Conservation (phyloP, 768 basidiomycete species). For the Termitomyces eurrhizus region DNA sequence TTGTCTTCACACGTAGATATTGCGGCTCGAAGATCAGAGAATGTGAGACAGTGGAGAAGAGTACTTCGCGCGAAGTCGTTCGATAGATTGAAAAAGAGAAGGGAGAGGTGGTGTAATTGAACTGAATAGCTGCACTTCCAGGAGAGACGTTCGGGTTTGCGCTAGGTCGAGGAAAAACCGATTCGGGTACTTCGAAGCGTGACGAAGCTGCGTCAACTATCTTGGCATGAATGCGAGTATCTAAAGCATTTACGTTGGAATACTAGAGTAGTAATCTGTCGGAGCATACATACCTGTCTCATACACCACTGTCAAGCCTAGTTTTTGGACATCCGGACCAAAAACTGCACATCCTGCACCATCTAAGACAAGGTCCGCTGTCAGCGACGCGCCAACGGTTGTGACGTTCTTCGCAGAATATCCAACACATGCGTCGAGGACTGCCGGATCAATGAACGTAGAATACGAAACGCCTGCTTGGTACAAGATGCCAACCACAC, state of each 20-base stretch:
- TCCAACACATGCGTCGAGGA: slow-evolving; percentile 58
- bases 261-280: neutral
- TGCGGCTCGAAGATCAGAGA: slow-evolving; percentile 74
- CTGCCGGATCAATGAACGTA: slow-evolving; percentile 26
- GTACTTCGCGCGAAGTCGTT: slow-evolving; percentile 41
- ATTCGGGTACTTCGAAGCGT: slow-evolving; percentile 64
- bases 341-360: slow-evolving; percentile 55
- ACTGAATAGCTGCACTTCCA: slow-evolving; percentile 41
- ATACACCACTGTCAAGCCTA: slow-evolving; percentile 51
- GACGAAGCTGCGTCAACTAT: slow-evolving; percentile 45
- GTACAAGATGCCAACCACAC: slow-evolving; percentile 2
- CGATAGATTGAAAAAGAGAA: slow-evolving; percentile 61
- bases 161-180: slow-evolving; percentile 54
- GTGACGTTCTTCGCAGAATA: slow-evolving; percentile 49
- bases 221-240: slow-evolving; percentile 59
- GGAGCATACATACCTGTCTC: slow-evolving; percentile 49
- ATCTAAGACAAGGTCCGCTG: slow-evolving; percentile 50
- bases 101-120: slow-evolving; percentile 56
- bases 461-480: slow-evolving; percentile 6
- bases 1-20: slow-evolving; percentile 69
- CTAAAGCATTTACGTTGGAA: slow-evolving; percentile 22
- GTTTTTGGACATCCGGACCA: slow-evolving; percentile 46
- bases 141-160: slow-evolving; percentile 23
- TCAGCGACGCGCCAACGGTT: slow-evolving; percentile 33
- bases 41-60: slow-evolving; percentile 59